Evolutionary conservation across 371 early-diverging fungal genomes (phyloP).

Genomic region (Cokeromyces recurvatus): DNA sequence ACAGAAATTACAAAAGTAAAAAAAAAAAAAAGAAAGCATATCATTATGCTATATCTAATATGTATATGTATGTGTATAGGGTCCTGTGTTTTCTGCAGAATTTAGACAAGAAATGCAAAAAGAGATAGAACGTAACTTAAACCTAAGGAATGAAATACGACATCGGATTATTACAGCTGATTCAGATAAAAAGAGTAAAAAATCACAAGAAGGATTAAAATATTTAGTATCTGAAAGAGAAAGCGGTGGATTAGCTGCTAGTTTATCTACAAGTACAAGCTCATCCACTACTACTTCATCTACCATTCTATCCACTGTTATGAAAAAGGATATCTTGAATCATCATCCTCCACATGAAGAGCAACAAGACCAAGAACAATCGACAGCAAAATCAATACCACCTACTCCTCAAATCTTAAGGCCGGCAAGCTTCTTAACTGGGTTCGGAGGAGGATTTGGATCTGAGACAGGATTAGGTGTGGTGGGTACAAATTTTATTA

Average conservation of each 20-base stretch:
- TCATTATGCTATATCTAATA: too few species aligned
- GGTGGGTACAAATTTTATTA: conserved; percentile 20
- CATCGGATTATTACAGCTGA: conserved; percentile 45
- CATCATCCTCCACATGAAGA: background rate
- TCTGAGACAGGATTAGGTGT: conserved; percentile 13
- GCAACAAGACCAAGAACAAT: background rate
- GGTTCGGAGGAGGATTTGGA: conserved; percentile 31
- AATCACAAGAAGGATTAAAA: conserved; percentile 45
- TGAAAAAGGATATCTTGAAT: conserved; percentile 14
- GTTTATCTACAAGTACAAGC: conserved; percentile 19
- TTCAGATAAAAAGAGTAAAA: conserved; percentile 30
- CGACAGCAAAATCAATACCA: conserved; percentile 2
- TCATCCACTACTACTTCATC: conserved; percentile 12
- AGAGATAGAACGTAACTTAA: conserved; percentile 46
- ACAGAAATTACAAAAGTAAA: conserved; percentile 47
- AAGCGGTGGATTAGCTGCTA: conserved; percentile 20
- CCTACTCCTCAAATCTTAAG: conserved; percentile 22
- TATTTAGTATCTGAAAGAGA: conserved; percentile 44
- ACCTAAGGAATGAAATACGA: conserved; percentile 39
- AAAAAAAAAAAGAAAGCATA: background rate
- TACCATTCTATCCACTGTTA: conserved; percentile 18
- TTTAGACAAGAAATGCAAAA: conserved; percentile 53
- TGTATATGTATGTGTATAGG: too few species aligned
- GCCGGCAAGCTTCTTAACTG: conserved; percentile 41
- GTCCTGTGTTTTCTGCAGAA: conserved; percentile 50